phyloP scores from a whole-genome alignment of 2,329 filamentous ascomycete genomes.

The Colletotrichum eleusines region DNA sequence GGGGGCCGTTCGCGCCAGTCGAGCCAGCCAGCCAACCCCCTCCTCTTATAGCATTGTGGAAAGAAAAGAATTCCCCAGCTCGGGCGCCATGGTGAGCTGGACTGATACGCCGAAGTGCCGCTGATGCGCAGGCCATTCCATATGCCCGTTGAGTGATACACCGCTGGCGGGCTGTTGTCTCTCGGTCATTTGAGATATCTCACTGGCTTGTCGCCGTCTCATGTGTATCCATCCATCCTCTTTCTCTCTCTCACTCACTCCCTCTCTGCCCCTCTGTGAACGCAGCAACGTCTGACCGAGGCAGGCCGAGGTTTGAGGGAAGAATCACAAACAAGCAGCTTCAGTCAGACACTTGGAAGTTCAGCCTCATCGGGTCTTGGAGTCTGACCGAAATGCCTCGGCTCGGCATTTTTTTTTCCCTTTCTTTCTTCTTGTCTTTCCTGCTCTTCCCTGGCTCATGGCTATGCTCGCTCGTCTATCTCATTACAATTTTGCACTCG shows the following conservation, averaged over 20 bases:
- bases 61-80: conserved; percentile 17
- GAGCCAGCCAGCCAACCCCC: background rate
- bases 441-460: background rate
- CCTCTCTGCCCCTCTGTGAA: background rate
- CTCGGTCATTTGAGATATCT: conserved; percentile 27
- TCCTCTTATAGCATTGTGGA: conserved; percentile 6
- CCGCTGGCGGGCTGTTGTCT: background rate
- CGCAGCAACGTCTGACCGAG: background rate
- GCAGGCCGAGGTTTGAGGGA: conserved; percentile 15
- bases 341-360: conserved; percentile 29
- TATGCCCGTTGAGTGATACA: conserved; percentile 6
- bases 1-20: background rate
- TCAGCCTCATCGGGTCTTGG: conserved; percentile 26
- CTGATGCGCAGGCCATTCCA: conserved; percentile 39
- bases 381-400: conserved; percentile 2
- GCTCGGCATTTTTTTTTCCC: background rate
- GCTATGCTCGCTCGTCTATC: background rate
- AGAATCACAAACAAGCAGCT: conserved; percentile 20
- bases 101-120: conserved; percentile 29
- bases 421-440: background rate
- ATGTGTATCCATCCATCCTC: background rate
- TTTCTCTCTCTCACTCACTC: background rate
- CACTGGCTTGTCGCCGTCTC: background rate
- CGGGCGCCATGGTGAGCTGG: conserved; percentile 28
- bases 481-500: background rate